These are phyloP conservation scores for Senecio squalidus DNA, from an alignment of 140 eudicot species.

Conservation along the genomic window DNA sequence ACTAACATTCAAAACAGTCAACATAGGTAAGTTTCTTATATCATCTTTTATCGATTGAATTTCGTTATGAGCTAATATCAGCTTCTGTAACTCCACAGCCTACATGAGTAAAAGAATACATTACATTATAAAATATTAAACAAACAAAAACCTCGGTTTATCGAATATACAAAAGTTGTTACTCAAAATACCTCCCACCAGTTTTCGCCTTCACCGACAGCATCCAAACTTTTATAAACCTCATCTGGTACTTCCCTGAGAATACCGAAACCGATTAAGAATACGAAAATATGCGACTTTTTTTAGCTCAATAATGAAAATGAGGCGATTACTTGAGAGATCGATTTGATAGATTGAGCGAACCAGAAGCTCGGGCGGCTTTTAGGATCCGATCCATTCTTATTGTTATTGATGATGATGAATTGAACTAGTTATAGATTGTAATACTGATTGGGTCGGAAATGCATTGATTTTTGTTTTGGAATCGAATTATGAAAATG, in stretches of 20 bases:
- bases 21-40: conserved; percentile 60
- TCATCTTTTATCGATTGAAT: conserved; percentile 74
- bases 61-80: conserved; percentile 89
- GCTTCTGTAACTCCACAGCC: conserved; percentile 98
- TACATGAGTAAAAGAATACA: conserved; percentile 20
- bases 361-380: conserved; percentile 92
- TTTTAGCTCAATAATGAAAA: conserved; percentile 2
- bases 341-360: conserved; percentile 89
- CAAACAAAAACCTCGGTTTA: not conserved
- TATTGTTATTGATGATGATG: not conserved
- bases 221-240: conserved; percentile 82
- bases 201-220: conserved; percentile 80
- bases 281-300: not conserved
- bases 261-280: not conserved
- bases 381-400: conserved; percentile 81
- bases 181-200: conserved; percentile 99
- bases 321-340: conserved; percentile 56
- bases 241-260: conserved; percentile 88
- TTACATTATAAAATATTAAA: not conserved
- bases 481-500: too few relatives aligned
- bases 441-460: too few relatives aligned
- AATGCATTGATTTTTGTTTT: too few relatives aligned
- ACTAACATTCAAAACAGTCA: conserved; percentile 70
- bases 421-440: too few relatives aligned
- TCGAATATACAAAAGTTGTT: too few relatives aligned